These are phyloP conservation scores for Trifolium subterraneum DNA, from an alignment of 306 rosid genomes.

Conservation along the genomic window DNA sequence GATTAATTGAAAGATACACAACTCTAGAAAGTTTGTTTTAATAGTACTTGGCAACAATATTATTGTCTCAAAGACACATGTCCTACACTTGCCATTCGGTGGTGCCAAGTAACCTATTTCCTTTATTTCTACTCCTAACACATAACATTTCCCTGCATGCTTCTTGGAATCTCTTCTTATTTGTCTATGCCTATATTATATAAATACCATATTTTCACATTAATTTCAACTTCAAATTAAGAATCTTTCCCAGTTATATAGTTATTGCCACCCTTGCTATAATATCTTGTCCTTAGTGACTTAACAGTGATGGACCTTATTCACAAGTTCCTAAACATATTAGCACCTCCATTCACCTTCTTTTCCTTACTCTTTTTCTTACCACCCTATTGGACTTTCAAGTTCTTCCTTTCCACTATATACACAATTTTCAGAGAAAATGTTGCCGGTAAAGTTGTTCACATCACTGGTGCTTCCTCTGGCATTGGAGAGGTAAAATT, in stretches of 20 bases:
- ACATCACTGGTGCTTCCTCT: conserved; percentile 79
- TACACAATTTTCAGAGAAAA: conserved; percentile 51
- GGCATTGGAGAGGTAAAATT: conserved; percentile 42
- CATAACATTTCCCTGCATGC: conserved; percentile 25
- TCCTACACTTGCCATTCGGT: conserved; percentile 44
- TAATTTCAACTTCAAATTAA: neutral
- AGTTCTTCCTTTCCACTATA: conserved; percentile 44
- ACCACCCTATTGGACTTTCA: conserved; percentile 58
- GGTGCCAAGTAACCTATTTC: too few relatives aligned
- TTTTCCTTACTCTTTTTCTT: conserved; percentile 56
- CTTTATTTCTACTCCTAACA: too few relatives aligned
- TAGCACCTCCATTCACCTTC: conserved; percentile 67
- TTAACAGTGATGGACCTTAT: conserved; percentile 43
- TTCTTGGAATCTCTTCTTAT: conserved; percentile 12
- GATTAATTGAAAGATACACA: too few relatives aligned
- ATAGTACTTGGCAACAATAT: too few relatives aligned
- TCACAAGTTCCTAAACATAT: conserved; percentile 55
- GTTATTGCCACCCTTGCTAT: neutral
- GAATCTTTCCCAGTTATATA: neutral
- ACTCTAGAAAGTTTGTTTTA: too few relatives aligned
- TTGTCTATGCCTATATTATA: neutral
- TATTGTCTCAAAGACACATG: conserved; percentile 45
- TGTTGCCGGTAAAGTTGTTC: conserved; percentile 65
- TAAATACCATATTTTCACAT: neutral
- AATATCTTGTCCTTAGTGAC: too few relatives aligned